These are phyloP conservation scores for Rhytidhysteron rufulum DNA, from an alignment of 2,329 filamentous ascomycete species.

Conservation along the genomic window DNA sequence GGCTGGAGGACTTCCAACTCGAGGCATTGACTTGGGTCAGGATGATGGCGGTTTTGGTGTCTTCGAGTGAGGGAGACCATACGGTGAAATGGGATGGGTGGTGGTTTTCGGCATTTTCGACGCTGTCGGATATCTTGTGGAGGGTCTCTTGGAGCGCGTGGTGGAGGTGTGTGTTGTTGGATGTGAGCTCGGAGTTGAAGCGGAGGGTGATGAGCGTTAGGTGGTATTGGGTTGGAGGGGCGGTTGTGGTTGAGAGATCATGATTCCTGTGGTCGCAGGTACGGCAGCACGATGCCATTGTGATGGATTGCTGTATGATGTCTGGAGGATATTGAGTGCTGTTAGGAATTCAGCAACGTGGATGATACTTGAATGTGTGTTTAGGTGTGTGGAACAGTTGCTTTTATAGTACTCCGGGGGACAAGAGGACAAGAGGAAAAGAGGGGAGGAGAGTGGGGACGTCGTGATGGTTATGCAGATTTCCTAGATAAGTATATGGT, in stretches of 20 bases:
- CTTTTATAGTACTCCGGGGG: too few relatives aligned
- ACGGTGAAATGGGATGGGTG: conserved; percentile 22
- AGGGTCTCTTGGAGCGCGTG: conserved; percentile 18
- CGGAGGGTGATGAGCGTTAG: conserved; percentile 21
- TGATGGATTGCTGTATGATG: too few relatives aligned
- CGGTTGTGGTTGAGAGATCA: conserved; percentile 10
- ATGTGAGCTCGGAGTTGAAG: conserved; percentile 14
- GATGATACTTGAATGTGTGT: too few relatives aligned
- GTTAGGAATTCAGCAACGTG: too few relatives aligned
- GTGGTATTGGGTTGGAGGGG: conserved; percentile 15
- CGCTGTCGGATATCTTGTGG: conserved; percentile 24
- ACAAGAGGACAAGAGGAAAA: too few relatives aligned
- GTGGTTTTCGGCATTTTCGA: conserved; percentile 16
- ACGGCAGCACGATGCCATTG: conserved; percentile 19
- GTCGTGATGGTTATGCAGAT: too few relatives aligned
- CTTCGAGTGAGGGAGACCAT: conserved; percentile 21
- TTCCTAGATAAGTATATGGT: too few relatives aligned
- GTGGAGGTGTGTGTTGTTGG: conserved; percentile 8
- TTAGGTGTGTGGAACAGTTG: too few relatives aligned
- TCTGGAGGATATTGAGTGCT: too few relatives aligned
- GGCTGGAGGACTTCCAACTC: conserved; percentile 11
- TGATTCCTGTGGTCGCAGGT: conserved; percentile 26
- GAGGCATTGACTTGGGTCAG: conserved; percentile 20
- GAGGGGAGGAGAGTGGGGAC: too few relatives aligned
- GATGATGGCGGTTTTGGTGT: conserved; percentile 16